These are phyloP conservation scores for Trypanosoma caninum DNA, from an alignment of 208 protist species.

Conservation along the genomic window DNA sequence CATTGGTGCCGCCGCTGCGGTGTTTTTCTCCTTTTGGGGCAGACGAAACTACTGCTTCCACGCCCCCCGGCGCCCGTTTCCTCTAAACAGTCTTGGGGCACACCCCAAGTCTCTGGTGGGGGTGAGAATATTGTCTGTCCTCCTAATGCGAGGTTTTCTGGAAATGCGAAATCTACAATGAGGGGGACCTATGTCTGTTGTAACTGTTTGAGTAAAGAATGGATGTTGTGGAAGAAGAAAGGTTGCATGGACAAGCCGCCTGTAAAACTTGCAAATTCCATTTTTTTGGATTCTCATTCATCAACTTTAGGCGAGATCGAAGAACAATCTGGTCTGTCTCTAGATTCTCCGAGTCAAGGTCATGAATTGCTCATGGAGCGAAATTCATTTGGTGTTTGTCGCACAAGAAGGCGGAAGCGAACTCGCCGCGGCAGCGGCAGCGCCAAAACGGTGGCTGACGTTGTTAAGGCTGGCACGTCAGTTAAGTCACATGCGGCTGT, in stretches of 20 bases:
- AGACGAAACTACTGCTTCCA: constrained; percentile 2
- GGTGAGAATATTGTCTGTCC: not conserved
- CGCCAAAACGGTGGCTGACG: no score
- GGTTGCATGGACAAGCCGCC: not conserved
- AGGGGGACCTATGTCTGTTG: constrained; percentile 20
- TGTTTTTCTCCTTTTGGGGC: constrained; percentile 33
- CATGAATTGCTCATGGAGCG: not conserved
- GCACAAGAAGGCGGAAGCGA: constrained; percentile 17
- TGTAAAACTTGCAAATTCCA: not conserved
- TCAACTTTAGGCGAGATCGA: not conserved
- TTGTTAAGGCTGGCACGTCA: no score
- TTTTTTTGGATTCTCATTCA: not conserved
- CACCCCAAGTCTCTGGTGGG: not conserved
- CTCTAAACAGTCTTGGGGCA: no score
- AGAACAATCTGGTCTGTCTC: not conserved
- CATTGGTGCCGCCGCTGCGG: constrained; percentile 67
- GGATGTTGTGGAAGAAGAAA: not conserved
- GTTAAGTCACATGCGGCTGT: not conserved
- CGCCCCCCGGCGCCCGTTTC: not conserved
- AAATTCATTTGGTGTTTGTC: constrained; percentile 2
- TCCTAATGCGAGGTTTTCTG: not conserved
- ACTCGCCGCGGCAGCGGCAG: not conserved
- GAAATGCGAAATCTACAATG: not conserved
- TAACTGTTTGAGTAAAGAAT: constrained; percentile 8
- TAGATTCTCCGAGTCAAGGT: not conserved